phyloP scores from a whole-genome alignment of 2,329 filamentous ascomycete species.

The Paecilomyces sp. region DNA sequence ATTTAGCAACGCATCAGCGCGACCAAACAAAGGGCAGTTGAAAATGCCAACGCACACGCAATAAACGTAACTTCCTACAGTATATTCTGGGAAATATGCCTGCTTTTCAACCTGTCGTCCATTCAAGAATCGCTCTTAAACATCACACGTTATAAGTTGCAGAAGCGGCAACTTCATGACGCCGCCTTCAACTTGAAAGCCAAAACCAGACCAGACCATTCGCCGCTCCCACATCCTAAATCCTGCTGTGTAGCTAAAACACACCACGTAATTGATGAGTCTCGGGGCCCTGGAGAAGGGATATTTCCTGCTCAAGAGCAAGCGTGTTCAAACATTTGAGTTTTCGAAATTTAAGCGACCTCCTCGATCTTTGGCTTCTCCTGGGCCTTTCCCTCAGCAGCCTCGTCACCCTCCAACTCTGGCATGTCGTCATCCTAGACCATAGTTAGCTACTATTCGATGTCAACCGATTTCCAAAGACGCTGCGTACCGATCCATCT shows the following conservation, averaged over 20 bases:
- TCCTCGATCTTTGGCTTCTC: constrained; percentile 37
- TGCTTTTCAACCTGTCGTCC: not conserved
- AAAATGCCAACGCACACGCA: not conserved
- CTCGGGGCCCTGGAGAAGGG: not conserved
- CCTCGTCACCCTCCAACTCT: constrained; percentile 61
- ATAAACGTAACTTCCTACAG: constrained; percentile 1
- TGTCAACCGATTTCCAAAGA: not conserved
- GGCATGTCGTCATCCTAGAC: constrained; percentile 75
- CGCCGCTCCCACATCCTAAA: not conserved
- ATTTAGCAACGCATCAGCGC: not conserved
- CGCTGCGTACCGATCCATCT: constrained; percentile 23
- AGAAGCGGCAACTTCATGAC: not conserved
- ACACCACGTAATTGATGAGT: not conserved
- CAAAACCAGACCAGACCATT: not conserved
- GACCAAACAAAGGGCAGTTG: not conserved
- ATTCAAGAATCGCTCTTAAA: not conserved
- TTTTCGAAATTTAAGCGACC: constrained; percentile 11
- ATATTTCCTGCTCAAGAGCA: not conserved
- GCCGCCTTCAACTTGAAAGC: not conserved
- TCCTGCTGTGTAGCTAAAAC: not conserved
- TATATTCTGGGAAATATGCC: not conserved
- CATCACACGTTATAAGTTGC: not conserved
- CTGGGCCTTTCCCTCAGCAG: constrained; percentile 34
- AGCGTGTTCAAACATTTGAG: not conserved
- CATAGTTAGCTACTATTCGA: constrained; percentile 4